Conservation (phyloP, 495 filamentous ascomycete species). For the Penicillium robsamsonii region DNA sequence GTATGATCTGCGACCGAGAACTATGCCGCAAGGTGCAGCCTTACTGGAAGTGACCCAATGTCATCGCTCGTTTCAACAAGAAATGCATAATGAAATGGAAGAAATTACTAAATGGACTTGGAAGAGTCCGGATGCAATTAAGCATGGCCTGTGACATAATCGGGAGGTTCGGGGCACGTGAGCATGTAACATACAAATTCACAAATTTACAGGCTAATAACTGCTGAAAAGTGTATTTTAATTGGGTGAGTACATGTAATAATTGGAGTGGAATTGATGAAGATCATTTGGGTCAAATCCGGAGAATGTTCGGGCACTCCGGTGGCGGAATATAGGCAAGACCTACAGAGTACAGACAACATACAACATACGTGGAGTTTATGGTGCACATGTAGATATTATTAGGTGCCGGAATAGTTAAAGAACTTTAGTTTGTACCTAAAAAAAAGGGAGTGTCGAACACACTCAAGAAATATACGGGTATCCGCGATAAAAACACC, state of each 20-base stretch:
- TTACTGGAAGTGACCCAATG: slow-evolving; percentile 9
- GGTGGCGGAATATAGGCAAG: not conserved
- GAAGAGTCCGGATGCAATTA: not conserved
- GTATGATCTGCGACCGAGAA: slow-evolving; percentile 21
- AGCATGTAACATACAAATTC: not conserved
- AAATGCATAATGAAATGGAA: slow-evolving; percentile 3
- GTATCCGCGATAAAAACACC: slow-evolving; percentile 14
- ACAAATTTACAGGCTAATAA: not conserved
- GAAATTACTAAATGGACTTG: not conserved
- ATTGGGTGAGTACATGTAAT: not conserved
- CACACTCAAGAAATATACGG: slow-evolving; percentile 7
- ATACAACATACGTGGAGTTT: not conserved
- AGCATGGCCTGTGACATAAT: slow-evolving; percentile 7
- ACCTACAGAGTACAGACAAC: too few relatives aligned
- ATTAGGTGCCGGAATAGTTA: not conserved
- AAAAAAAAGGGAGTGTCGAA: not conserved
- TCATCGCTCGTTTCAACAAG: not conserved
- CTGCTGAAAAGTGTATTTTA: not conserved
- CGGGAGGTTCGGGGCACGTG: not conserved
- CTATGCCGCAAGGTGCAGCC: not conserved
- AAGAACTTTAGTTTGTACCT: not conserved
- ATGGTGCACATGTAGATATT: not conserved
- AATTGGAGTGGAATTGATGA: not conserved
- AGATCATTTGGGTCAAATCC: not conserved
- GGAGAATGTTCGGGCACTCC: slow-evolving; percentile 8